Conservation (phyloP, 2,329 filamentous ascomycete genomes). For the Aureobasidium melanogenum region DNA sequence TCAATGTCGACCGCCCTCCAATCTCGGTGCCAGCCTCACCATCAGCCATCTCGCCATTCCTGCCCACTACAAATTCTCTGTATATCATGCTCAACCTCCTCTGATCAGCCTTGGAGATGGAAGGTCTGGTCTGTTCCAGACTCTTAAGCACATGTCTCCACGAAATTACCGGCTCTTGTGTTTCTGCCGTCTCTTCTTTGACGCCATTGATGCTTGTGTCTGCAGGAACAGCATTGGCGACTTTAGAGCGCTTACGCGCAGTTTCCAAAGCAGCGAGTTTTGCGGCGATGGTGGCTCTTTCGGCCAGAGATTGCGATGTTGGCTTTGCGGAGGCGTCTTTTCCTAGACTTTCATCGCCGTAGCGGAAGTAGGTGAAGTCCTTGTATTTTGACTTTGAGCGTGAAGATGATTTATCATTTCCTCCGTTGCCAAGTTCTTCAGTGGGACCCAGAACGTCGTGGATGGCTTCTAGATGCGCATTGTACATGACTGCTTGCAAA, state of each 20-base stretch:
- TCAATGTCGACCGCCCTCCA: constrained; percentile 77
- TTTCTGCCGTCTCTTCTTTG: constrained; percentile 20
- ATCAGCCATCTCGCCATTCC: constrained; percentile 91
- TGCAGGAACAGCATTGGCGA: not conserved
- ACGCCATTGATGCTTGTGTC: not conserved
- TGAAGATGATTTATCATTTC: constrained; percentile 19
- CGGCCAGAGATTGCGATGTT: constrained; percentile 52
- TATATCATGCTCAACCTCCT: constrained; percentile 72
- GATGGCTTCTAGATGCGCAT: constrained; percentile 93
- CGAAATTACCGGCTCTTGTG: constrained; percentile 66
- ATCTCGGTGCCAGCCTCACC: constrained; percentile 88
- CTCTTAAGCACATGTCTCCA: constrained; percentile 79
- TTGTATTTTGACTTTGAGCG: constrained; percentile 19
- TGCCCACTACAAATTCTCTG: constrained; percentile 80
- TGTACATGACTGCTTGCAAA: constrained; percentile 88
- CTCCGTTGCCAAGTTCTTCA: constrained; percentile 26
- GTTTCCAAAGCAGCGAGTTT: constrained; percentile 74
- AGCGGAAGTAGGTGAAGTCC: constrained; percentile 76
- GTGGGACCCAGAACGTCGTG: constrained; percentile 68
- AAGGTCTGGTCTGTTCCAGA: constrained; percentile 67
- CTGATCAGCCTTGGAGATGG: constrained; percentile 72
- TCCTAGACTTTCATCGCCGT: constrained; percentile 48
- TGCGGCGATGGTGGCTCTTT: constrained; percentile 68
- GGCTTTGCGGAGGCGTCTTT: constrained; percentile 31
- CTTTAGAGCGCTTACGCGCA: constrained; percentile 54